A percentile compares a stretch with the other conserved stretches of the same genome.
phyloP scores from a whole-genome alignment of 2,329 filamentous ascomycete species.

The Diaporthe aspalathi region DNA sequence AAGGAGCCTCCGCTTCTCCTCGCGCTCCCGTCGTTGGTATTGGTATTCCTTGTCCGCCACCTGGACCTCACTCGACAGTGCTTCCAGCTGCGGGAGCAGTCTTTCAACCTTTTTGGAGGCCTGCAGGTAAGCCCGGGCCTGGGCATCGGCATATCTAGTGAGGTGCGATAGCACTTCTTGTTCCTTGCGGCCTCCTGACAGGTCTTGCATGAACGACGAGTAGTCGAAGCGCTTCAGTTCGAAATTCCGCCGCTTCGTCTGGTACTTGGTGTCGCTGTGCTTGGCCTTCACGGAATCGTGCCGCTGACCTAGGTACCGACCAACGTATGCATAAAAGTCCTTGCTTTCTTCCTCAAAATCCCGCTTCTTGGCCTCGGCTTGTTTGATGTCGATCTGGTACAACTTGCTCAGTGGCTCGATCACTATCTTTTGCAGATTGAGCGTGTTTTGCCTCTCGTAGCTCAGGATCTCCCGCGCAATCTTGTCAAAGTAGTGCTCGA shows the following conservation, averaged over 20 bases:
- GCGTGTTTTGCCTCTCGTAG: conserved; percentile 87
- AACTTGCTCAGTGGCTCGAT: conserved; percentile 93
- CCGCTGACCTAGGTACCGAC: conserved; percentile 93
- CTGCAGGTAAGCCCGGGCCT: conserved; percentile 83
- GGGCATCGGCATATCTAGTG: conserved; percentile 91
- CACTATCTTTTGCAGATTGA: conserved; percentile 89
- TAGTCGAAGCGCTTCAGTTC: conserved; percentile 99
- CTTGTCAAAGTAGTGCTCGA: conserved; percentile 98
- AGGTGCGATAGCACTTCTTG: conserved; percentile 95
- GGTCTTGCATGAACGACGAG: conserved; percentile 98
- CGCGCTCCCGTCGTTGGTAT: conserved; percentile 91
- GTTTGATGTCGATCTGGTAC: conserved; percentile 96
- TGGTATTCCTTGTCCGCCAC: conserved; percentile 97
- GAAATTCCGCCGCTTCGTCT: conserved; percentile 91
- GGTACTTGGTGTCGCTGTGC: conserved; percentile 97
- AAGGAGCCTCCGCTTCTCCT: conserved; percentile 89
- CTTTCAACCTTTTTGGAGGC: conserved; percentile 89
- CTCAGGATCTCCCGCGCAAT: conserved; percentile 89
- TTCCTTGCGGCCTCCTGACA: conserved; percentile 98
- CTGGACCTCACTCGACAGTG: conserved; percentile 87
- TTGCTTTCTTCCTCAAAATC: conserved; percentile 99
- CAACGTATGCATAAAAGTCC: conserved; percentile 96
- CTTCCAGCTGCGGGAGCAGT: conserved; percentile 89
- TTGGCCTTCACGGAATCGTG: conserved; percentile 98
- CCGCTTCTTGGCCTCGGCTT: conserved; percentile 94